Evolutionary conservation across 306 rosid species (phyloP), one percentile per base, ranked within the genome.

Genomic region (Delonix regia): DNA sequence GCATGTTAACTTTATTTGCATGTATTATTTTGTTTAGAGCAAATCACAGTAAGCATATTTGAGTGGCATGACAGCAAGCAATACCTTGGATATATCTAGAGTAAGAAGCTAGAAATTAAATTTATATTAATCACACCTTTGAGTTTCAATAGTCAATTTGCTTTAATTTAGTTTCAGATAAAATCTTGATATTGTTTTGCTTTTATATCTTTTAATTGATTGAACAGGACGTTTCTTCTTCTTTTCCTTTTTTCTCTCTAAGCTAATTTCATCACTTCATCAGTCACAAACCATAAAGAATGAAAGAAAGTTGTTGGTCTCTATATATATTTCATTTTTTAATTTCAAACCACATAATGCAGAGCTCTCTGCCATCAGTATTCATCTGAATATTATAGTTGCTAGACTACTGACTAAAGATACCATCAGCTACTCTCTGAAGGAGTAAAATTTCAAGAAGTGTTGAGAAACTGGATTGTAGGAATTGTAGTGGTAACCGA

Each of bases 301-400:
- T 36, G 41, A 36, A 36, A 7, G 41, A 3, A 3, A 36, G 41
- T 36, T 36, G 41, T 36, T 8, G 8, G 41, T 7, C 6, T 7
- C 41, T 36, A 13, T 10, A 19, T 38, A n/a, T 33, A 18, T 30
- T 51, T 6, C 14, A 27, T 64, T 21, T 14, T 61, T 47, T 9
- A 72, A 39, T 41, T 53, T 6, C 38, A 66, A 73, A 22, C 30
- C 49, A 38, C 52, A 74, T 51, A 57, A 52, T 63, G 69, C 71
- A 56, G 41, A 44, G 65, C 36, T 74, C 28, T 15, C 51, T 47
- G 18, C 49, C 70, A 53, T 74, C 28, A n/a, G 56, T 11, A 48
- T 71, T 33, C 18, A 71, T 79, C 63, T 70, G 30, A 69, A 5
- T 56, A 57, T 69, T 44, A 1, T 14, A 44, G 34, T 44, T 56